Evolutionary conservation across 768 basidiomycete genomes (phyloP), one percentile per base, ranked within the genome.

Genomic region (Chiua virens): DNA sequence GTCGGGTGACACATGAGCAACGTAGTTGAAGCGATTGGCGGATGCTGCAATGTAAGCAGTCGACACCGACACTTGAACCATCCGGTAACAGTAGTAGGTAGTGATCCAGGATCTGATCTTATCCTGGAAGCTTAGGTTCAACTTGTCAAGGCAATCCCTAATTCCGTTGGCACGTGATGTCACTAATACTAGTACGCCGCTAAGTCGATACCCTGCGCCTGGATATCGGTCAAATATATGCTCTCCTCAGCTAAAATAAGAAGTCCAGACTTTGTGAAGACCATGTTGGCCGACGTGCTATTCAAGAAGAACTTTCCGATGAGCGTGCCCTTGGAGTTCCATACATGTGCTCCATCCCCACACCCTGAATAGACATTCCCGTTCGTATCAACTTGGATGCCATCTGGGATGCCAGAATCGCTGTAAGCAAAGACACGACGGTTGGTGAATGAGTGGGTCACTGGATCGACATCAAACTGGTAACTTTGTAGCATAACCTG

Each of bases 351-450:
- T 34, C 86, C 87, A 50, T 89, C 87, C 18, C 80, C 85, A 49
- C 79, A 80, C 2, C 82, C 83, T 0, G 82, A 72, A 61, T 81
- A 89, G 0, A 89, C 78, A 54, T 89, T 88, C 0, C 85, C 85
- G 0, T 74, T 64, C 34, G 15, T 15, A 8, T 21, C 28, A 10
- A 85, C 72, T 58, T 85, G 81, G 10, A 88, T 66, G 10, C 87
- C 87, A 52, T 89, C 86, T 8, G 86, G 80, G 30, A 83, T 67
- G 2, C 86, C 87, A 21, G 83, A 73, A 51, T 88, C 87, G 8
- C 71, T 60, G 55, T 81, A 87, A 0, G 86, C 85, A 55, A 90
- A 86, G 14, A 87, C 75, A 8, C 86, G 78, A 20, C 85, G 77
- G 60, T 87, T 82, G 40, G 43, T 62, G 62, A 88, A 84, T 3